Evolutionary conservation across 306 rosid species (phyloP).

Genomic region (Erythrophleum fordii): DNA sequence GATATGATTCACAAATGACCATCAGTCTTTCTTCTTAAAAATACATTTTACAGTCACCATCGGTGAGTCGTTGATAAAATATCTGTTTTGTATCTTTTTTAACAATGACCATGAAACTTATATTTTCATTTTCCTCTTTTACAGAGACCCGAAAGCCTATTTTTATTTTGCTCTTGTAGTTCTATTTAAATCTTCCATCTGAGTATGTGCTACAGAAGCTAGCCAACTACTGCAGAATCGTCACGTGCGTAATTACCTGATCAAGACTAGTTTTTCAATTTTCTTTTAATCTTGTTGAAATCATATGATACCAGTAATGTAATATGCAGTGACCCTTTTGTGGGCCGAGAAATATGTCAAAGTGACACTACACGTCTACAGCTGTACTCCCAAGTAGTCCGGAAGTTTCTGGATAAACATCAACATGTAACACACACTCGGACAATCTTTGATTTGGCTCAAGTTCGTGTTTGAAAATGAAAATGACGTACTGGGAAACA

Average conservation of each 20-base stretch:
- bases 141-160: neutral
- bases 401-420: neutral
- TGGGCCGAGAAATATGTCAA: neutral
- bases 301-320: neutral
- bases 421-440: neutral
- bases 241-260: slow-evolving; percentile 28
- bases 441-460: neutral
- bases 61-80: neutral
- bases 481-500: neutral
- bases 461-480: neutral
- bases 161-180: neutral
- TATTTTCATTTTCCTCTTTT: neutral
- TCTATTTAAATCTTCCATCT: neutral
- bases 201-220: neutral
- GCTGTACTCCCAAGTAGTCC: neutral
- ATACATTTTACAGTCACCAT: neutral
- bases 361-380: neutral
- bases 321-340: neutral
- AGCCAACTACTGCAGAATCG: neutral
- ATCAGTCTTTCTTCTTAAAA: neutral
- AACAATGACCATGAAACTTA: neutral
- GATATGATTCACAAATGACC: neutral
- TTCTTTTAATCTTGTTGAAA: neutral
- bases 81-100: neutral
- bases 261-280: neutral